phyloP scores from a whole-genome alignment of 2,329 filamentous ascomycete genomes.

The Aspergillus arachidicola region DNA sequence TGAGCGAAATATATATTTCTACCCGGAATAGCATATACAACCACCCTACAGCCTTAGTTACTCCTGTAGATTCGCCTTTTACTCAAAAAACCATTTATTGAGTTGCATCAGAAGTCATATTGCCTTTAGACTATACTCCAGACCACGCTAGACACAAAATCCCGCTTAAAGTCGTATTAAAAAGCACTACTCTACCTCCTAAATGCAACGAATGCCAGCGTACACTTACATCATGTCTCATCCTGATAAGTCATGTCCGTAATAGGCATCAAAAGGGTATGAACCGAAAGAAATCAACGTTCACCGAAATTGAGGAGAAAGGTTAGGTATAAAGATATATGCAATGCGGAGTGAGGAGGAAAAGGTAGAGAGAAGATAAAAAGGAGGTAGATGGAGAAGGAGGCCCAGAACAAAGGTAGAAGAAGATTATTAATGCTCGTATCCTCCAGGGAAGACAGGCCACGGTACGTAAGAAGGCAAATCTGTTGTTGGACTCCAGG shows the following conservation, averaged over 20 bases:
- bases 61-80: background rate
- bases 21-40: too few species aligned
- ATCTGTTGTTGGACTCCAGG: background rate
- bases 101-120: background rate
- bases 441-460: background rate
- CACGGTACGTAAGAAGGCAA: background rate
- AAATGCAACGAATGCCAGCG: background rate
- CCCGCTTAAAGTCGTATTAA: background rate
- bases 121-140: background rate
- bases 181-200: conserved; percentile 1
- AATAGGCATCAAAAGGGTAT: background rate
- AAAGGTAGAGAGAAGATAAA: background rate
- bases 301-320: background rate
- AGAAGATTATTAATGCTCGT: background rate
- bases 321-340: background rate
- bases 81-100: background rate
- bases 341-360: background rate
- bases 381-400: background rate
- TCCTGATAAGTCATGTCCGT: background rate
- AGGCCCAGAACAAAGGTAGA: background rate
- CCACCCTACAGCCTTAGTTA: too few species aligned
- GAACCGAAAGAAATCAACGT: background rate
- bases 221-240: conserved; percentile 2
- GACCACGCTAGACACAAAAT: background rate
- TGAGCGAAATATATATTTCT: too few species aligned